Percentiles rank a stretch among this genome's conserved stretches.
Conservation (phyloP, 768 basidiomycete genomes). For the Mycena indigotica region DNA sequence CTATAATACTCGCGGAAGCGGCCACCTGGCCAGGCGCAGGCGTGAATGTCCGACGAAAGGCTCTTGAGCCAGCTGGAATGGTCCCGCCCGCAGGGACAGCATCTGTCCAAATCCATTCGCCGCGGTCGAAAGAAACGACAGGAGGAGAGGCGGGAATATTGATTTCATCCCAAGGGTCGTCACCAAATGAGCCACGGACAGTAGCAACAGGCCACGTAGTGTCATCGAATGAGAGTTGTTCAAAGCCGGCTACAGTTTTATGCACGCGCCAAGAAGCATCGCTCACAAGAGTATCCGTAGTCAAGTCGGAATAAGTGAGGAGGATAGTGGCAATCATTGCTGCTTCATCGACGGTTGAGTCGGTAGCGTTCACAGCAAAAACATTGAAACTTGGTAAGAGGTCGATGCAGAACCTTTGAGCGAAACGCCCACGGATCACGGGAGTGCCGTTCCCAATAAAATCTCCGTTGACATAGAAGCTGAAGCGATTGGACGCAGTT, state of each 20-base stretch:
- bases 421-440: not conserved
- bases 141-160: conserved; percentile 2
- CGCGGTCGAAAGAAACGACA: not conserved
- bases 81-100: conserved; percentile 4
- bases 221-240: conserved; percentile 3
- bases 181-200: not conserved
- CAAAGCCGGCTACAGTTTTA: not conserved
- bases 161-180: not conserved
- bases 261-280: conserved; percentile 7
- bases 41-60: not conserved
- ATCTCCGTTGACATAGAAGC: conserved; percentile 8
- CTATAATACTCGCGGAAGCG: not conserved
- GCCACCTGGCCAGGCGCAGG: not conserved
- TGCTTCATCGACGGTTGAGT: not conserved
- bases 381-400: conserved; percentile 12
- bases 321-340: conserved; percentile 5
- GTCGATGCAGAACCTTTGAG: conserved; percentile 5
- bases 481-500: not conserved
- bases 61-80: conserved; percentile 3
- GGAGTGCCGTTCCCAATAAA: not conserved
- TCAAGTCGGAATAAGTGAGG: conserved; percentile 9
- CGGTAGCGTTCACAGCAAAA: conserved; percentile 7
- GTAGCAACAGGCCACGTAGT: conserved; percentile 7
- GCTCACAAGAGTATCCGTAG: conserved; percentile 3
- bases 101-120: conserved; percentile 6